A percentile compares a stretch with the other conserved stretches of the same genome.
These are phyloP conservation scores for Aspergillus haitiensis DNA, from an alignment of 495 filamentous ascomycete species.

Conservation along the genomic window DNA sequence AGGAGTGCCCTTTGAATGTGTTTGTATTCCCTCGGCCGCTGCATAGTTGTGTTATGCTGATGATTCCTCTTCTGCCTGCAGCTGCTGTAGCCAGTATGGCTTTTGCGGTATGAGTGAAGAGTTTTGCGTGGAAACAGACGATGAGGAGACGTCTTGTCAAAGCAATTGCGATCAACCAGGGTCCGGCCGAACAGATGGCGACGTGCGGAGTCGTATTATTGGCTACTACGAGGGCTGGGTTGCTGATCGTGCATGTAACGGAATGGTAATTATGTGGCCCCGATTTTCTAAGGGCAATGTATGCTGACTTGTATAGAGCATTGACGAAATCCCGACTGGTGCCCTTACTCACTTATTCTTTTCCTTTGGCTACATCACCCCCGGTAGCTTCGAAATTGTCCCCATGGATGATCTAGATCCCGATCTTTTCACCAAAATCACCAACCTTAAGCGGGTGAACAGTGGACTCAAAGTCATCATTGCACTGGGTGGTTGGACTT, in stretches of 20 bases:
- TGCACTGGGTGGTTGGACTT: constrained; percentile 12
- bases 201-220: neutral
- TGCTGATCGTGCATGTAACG: neutral
- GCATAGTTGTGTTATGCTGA: no score
- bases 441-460: constrained; percentile 5
- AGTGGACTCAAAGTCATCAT: constrained; percentile 7
- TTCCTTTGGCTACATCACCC: constrained; percentile 10
- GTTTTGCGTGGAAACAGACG: constrained; percentile 37
- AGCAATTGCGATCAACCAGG: constrained; percentile 16
- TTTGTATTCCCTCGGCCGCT: no score
- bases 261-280: neutral
- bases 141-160: constrained; percentile 7
- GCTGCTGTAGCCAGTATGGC: constrained; percentile 29
- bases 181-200: neutral
- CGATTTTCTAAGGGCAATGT: no score
- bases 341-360: constrained; percentile 3
- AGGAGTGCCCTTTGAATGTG: constrained; percentile 30
- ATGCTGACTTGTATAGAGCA: neutral
- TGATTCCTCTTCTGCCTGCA: no score
- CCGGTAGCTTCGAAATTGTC: neutral
- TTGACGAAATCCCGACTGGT: constrained; percentile 7
- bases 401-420: neutral
- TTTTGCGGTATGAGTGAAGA: constrained; percentile 42
- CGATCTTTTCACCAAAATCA: neutral
- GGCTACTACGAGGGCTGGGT: constrained; percentile 12